phyloP scores from a whole-genome alignment of 2,329 filamentous ascomycete genomes.

The Venturia nashicola region DNA sequence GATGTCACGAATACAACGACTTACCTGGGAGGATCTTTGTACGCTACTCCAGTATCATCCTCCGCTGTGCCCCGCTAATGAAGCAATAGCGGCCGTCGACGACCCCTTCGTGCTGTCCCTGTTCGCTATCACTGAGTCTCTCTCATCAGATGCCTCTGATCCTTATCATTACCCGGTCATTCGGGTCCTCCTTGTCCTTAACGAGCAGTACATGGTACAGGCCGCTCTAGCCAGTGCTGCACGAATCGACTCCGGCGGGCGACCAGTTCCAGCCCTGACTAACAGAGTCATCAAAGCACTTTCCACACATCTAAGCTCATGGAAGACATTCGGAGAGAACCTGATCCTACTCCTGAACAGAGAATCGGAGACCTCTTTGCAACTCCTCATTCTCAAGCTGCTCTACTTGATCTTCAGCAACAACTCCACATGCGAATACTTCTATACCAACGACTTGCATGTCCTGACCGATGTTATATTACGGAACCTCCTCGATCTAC shows the following conservation, averaged over 20 bases:
- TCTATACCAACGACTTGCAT: conserved; percentile 93
- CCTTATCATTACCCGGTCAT: conserved; percentile 96
- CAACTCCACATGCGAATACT: conserved; percentile 85
- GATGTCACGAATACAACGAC: conserved; percentile 82
- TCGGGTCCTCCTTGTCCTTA: conserved; percentile 84
- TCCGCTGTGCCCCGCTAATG: neutral
- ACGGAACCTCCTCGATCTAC: conserved; percentile 89
- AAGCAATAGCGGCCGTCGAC: conserved; percentile 39
- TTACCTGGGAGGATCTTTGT: conserved; percentile 67
- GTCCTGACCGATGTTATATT: conserved; percentile 94
- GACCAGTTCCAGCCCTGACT: conserved; percentile 48
- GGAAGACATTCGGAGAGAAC: conserved; percentile 95
- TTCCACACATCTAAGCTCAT: conserved; percentile 65
- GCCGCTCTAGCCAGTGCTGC: conserved; percentile 27
- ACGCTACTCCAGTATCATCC: conserved; percentile 26
- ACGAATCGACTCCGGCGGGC: conserved; percentile 18
- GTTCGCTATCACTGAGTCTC: conserved; percentile 75
- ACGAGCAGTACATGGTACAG: conserved; percentile 93
- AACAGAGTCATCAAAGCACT: conserved; percentile 91
- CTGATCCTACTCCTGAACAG: conserved; percentile 90
- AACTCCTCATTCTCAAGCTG: conserved; percentile 91
- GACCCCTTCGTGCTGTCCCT: conserved; percentile 77
- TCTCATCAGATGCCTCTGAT: conserved; percentile 77
- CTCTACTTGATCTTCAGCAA: conserved; percentile 94
- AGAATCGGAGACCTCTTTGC: conserved; percentile 83